Evolutionary conservation across 495 filamentous ascomycete species (phyloP), one percentile per base, ranked within the genome.

Genomic region (Hyaloscypha hepaticicola): DNA sequence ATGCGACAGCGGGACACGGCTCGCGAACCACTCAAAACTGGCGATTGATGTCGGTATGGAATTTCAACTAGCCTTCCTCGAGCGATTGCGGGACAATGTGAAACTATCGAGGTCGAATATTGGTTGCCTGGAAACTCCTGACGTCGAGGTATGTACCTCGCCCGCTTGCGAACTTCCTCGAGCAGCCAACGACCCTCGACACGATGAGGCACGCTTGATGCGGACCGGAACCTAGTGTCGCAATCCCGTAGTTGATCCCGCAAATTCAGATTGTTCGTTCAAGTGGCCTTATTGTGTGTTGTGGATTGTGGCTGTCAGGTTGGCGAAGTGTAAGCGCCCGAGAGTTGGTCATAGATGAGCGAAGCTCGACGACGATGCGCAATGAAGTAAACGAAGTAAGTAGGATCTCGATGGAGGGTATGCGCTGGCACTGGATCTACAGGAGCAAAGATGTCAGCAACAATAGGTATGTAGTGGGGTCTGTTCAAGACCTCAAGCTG

Each of bases 1-100:
- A 41, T 31, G 63, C 63, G 63, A 66, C 57, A 61, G 50, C 25
- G 63, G 57, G 63, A 66, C 57, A 71, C 68, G 52, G 55, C 55
- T 58, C 31, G 29, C 49, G 11, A 62, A 29, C 41, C 61, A 65
- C 51, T 60, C 58, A 50, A 21, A 58, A 61, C 29, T n/a, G 57
- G 5, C 45, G 31, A 24, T 16, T 11, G 55, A 34, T 60, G 28
- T 41, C 61, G 55, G 50, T 58, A 63, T 41, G 67, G 31, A 58
- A 14, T n/a, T 58, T 33, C n/a, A 48, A 55, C 51, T 57, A 62
- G 51, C 58, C 38, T 67, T 29, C 49, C 21, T 16, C 21, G 11
- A 52, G 58, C 11, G 55, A 51, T 51, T 28, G 16, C 41, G 31
- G 28, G 38, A 50, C 9, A 51, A 56, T 56, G 19, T 67, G 55